Percentiles rank a stretch among this genome's conserved stretches.
phyloP scores from a whole-genome alignment of 2,329 filamentous ascomycete species.

The Penicillium aurantiogriseum region DNA sequence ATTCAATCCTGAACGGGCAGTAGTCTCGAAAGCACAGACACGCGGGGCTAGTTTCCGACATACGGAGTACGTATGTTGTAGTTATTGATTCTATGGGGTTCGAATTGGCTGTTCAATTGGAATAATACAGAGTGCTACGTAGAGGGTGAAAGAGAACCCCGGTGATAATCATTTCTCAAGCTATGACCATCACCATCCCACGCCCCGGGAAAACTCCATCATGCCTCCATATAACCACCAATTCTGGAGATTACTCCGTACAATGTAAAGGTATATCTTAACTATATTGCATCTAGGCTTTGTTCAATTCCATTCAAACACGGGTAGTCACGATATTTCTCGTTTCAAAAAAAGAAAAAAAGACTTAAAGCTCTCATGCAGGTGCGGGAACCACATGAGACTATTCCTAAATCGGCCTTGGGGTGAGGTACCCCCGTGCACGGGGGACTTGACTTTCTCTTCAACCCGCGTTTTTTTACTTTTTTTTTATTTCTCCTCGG shows the following conservation, averaged over 20 bases:
- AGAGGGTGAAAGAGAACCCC: neutral
- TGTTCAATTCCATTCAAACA: neutral
- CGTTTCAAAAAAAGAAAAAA: conserved; percentile 12
- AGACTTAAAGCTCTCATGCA: conserved; percentile 17
- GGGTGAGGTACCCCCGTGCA: conserved; percentile 1
- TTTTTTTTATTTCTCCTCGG: neutral
- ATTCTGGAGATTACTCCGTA: neutral
- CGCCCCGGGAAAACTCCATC: neutral
- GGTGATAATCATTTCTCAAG: neutral
- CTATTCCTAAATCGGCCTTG: conserved; percentile 6
- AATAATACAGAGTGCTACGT: neutral
- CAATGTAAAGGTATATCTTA: neutral
- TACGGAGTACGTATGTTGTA: neutral
- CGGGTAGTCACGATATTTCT: conserved; percentile 3
- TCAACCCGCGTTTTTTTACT: neutral
- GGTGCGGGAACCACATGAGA: conserved; percentile 16
- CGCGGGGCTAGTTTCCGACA: neutral
- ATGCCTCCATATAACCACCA: neutral
- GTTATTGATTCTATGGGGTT: conserved; percentile 13
- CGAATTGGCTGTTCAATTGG: neutral
- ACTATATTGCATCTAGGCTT: neutral
- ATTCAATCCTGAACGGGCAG: neutral
- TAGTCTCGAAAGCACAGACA: conserved; percentile 5
- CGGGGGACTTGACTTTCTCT: neutral
- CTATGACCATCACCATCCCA: neutral